These are phyloP conservation scores for Dichotomopilus funicola DNA, from an alignment of 2,329 filamentous ascomycete genomes.

Conservation along the genomic window DNA sequence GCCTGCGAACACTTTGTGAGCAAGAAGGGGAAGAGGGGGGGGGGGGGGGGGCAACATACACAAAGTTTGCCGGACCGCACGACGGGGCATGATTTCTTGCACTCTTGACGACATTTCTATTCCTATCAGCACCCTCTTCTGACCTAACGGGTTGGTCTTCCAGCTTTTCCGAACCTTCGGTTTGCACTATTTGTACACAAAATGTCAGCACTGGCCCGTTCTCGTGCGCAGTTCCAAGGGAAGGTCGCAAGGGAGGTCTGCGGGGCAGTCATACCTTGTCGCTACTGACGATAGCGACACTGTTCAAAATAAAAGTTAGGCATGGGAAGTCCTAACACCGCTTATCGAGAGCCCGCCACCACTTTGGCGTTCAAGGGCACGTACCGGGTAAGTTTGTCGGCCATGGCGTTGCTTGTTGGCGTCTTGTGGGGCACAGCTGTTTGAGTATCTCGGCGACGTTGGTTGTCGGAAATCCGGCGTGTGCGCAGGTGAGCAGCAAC, in stretches of 20 bases:
- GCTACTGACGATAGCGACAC: conserved; percentile 97
- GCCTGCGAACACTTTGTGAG: conserved; percentile 56
- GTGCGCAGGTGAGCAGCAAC: too few relatives aligned
- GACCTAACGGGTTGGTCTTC: not conserved
- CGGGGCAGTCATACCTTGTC: conserved; percentile 70
- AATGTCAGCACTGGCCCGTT: conserved; percentile 31
- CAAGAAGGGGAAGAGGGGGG: conserved; percentile 34
- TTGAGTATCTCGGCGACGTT: not conserved
- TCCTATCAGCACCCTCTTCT: conserved; percentile 8
- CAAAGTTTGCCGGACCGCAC: conserved; percentile 82
- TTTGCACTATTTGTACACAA: conserved; percentile 61
- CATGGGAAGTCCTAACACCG: too few relatives aligned
- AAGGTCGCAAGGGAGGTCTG: conserved; percentile 34
- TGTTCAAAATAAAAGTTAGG: conserved; percentile 35
- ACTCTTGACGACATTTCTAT: conserved; percentile 97
- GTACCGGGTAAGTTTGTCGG: conserved; percentile 92
- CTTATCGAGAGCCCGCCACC: not conserved
- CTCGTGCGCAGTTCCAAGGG: conserved; percentile 3
- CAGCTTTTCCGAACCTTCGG: conserved; percentile 57
- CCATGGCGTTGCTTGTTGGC: conserved; percentile 51
- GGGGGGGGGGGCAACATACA: conserved; percentile 12
- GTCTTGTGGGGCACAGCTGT: conserved; percentile 3
- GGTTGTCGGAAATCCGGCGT: not conserved
- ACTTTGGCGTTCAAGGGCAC: conserved; percentile 25
- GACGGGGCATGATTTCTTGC: conserved; percentile 97